Evolutionary conservation across 495 filamentous ascomycete species (phyloP).

Genomic region (Aspergillus sparsus): DNA sequence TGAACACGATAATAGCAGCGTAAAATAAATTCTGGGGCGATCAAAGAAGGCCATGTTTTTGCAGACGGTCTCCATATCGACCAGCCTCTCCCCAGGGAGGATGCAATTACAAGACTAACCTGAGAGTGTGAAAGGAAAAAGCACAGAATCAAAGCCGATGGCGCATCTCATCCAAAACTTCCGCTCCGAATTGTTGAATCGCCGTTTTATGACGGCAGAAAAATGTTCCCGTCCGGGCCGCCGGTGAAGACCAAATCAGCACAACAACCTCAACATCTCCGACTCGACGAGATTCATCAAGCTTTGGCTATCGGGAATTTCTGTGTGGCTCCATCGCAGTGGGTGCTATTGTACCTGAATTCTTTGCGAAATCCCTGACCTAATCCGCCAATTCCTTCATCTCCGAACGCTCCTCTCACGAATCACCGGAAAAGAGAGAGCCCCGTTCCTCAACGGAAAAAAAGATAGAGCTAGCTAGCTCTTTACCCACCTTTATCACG

Average conservation of each 20-base stretch:
- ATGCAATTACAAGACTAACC: not conserved
- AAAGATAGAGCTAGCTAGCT: not conserved
- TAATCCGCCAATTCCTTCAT: constrained; percentile 31
- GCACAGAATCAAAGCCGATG: not conserved
- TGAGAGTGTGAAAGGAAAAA: not conserved
- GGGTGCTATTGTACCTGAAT: constrained; percentile 33
- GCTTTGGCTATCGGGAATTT: constrained; percentile 7
- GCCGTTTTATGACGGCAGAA: constrained; percentile 40
- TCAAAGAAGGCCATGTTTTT: not conserved
- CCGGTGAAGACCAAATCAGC: constrained; percentile 42
- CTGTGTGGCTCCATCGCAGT: constrained; percentile 28
- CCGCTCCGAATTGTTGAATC: constrained; percentile 15
- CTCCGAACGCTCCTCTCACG: constrained; percentile 11
- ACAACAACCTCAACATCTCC: constrained; percentile 46
- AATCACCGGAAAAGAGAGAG: not conserved
- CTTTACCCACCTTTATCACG: not conserved
- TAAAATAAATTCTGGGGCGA: not conserved
- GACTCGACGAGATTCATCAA: constrained; percentile 14
- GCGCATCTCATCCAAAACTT: not conserved
- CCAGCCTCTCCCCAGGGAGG: not conserved
- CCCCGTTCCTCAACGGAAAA: constrained; percentile 2
- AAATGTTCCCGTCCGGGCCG: constrained; percentile 50
- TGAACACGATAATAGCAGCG: not conserved
- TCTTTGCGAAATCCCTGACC: constrained; percentile 19
- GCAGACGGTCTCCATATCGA: not conserved